Conservation (phyloP, 805 yeast species). For the Candida morakotiae region DNA sequence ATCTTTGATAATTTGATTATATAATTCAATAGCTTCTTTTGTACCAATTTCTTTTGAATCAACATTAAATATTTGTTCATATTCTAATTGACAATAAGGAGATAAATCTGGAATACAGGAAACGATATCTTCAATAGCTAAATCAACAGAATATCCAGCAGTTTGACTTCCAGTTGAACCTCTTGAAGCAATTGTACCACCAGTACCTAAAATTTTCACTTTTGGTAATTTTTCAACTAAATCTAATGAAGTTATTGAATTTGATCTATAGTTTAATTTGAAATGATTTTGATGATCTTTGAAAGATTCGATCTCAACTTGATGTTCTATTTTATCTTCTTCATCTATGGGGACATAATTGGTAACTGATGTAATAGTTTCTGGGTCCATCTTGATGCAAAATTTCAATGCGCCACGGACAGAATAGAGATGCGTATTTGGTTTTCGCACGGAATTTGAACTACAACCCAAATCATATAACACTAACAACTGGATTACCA, state of each 20-base stretch:
- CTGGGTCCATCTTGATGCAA: conserved; percentile 1
- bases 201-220: conserved; percentile 41
- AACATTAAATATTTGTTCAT: conserved; percentile 59
- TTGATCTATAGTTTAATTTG: conserved; percentile 32
- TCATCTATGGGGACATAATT: conserved; percentile 6
- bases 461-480: too few relatives aligned
- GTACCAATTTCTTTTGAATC: conserved; percentile 58
- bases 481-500: too few relatives aligned
- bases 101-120: conserved; percentile 54
- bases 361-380: conserved; percentile 4
- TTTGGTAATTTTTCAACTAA: conserved; percentile 22
- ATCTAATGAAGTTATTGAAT: conserved; percentile 21
- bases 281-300: conserved; percentile 25
- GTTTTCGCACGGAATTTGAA: too few relatives aligned
- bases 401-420: too few relatives aligned
- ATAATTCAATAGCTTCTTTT: conserved; percentile 40
- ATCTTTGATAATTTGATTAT: conserved; percentile 43
- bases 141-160: conserved; percentile 42
- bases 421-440: too few relatives aligned
- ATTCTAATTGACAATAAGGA: conserved; percentile 50
- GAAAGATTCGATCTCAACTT: conserved; percentile 18
- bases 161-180: conserved; percentile 36
- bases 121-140: conserved; percentile 46
- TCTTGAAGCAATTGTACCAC: conserved; percentile 44
- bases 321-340: conserved; percentile 7